These are phyloP conservation scores for Nemania sp. DNA, from an alignment of 2,329 filamentous ascomycete genomes.

Conservation along the genomic window DNA sequence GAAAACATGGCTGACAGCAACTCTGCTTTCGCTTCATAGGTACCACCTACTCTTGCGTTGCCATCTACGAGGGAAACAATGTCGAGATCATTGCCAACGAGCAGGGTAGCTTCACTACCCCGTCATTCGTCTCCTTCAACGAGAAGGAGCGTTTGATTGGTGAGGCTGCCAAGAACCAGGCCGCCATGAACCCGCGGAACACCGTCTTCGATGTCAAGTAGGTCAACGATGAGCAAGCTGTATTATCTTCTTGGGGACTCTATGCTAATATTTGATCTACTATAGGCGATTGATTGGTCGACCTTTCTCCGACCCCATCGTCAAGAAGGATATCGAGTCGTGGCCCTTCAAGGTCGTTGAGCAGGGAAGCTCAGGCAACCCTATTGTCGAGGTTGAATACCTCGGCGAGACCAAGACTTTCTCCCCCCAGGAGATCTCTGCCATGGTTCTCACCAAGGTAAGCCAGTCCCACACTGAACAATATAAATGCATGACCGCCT, in stretches of 20 bases:
- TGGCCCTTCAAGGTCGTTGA: conserved; percentile 99
- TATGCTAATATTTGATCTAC: conserved; percentile 25
- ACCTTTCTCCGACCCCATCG: conserved; percentile 92
- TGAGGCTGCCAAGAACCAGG: conserved; percentile 99
- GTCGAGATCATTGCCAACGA: conserved; percentile 99
- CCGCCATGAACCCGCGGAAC: conserved; percentile 98
- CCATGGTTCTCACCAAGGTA: conserved; percentile 99
- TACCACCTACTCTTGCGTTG: conserved; percentile 99
- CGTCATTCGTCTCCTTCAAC: conserved; percentile 99
- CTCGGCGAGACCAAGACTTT: conserved; percentile 94
- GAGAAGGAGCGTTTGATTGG: conserved; percentile 98
- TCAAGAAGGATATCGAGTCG: conserved; percentile 98
- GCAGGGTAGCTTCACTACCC: conserved; percentile 99
- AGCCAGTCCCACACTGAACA: conserved; percentile 38
- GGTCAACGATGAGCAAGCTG: conserved; percentile 53
- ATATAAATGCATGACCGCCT: neutral
- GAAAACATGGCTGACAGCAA: conserved; percentile 16
- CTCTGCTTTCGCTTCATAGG: conserved; percentile 63
- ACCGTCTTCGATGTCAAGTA: conserved; percentile 99
- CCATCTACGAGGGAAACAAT: conserved; percentile 99
- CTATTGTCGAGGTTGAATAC: conserved; percentile 95
- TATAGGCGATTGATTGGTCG: conserved; percentile 95
- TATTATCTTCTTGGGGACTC: neutral
- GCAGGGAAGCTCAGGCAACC: conserved; percentile 77
- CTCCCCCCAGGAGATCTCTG: conserved; percentile 98